Conservation (phyloP, 441 rosid genomes). For the Capsella rubella region DNA sequence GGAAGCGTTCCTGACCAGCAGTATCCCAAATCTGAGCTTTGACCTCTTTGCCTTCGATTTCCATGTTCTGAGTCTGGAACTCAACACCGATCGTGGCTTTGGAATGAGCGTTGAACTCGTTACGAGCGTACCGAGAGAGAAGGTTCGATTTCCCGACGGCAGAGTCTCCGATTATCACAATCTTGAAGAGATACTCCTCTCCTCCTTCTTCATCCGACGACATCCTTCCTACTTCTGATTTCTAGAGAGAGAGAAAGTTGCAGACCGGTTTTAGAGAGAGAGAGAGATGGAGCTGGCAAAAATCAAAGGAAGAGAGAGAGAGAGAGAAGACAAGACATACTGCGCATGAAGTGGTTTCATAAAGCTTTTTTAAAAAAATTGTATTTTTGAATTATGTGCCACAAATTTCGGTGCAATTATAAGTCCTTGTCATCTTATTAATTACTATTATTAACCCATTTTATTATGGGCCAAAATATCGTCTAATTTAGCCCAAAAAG, state of each 20-base stretch:
- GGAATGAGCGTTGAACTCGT: conserved; percentile 72
- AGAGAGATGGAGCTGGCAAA: conserved; percentile 46
- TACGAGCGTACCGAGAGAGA: conserved; percentile 65
- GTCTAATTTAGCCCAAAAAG: no score
- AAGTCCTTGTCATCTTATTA: background rate
- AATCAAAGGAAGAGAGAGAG: background rate
- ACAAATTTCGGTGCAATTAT: conserved; percentile 14
- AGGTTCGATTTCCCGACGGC: conserved; percentile 75
- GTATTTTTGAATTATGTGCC: conserved; percentile 34
- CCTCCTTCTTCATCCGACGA: conserved; percentile 72
- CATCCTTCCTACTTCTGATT: background rate
- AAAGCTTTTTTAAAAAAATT: background rate
- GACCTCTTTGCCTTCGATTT: conserved; percentile 67
- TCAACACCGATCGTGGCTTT: conserved; percentile 73
- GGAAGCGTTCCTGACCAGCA: conserved; percentile 73
- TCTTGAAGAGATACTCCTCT: conserved; percentile 76
- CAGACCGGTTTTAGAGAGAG: conserved; percentile 9
- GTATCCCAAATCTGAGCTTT: conserved; percentile 85
- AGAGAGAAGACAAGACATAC: conserved; percentile 35
- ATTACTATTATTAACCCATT: no score
- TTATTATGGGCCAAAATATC: no score
- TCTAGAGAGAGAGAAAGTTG: conserved; percentile 20
- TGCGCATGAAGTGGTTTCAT: conserved; percentile 50
- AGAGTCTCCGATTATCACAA: conserved; percentile 68
- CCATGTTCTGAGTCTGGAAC: conserved; percentile 73